Evolutionary conservation across 1,284 basidiomycete genomes (phyloP), one percentile per base, ranked within the genome.

Genomic region (Schizophyllum amplum): DNA sequence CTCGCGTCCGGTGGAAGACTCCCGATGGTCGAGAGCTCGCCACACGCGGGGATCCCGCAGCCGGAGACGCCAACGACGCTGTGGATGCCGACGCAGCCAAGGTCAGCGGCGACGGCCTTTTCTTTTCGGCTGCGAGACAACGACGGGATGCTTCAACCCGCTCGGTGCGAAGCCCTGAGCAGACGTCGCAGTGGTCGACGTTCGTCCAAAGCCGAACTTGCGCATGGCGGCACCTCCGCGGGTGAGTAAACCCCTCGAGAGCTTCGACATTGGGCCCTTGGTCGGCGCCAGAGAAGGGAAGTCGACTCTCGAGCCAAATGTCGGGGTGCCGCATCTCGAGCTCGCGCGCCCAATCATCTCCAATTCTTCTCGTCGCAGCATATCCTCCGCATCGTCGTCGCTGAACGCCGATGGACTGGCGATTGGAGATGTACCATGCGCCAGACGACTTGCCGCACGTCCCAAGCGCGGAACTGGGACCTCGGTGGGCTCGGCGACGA

Each of bases 401-500:
- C 46, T 33, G 17, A 56, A n/a, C n/a, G n/a, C 21, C 46, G 58
- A 49, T 49, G 7, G 33, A 51, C 47, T 24, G 58, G n/a, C 48
- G 46, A 52, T 54, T 22, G 54, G 47, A 24, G 63, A 57, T 15
- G 71, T 68, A 49, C 67, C 62, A 52, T 67, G 67, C 9, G 67
- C 61, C 24, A 69, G 68, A n/a, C 62, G 60, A 33, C 63, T 65
- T 4, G 65, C 64, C 17, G 66, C 63, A 13, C 65, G 55, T 24
- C 60, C 62, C 55, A 63, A 59, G 17, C 61, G 57, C 60, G 68
- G 62, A 15, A 65, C 55, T 0, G 82, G 80, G 22, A 84, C 74
- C 1, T 73, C 60, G 4, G 76, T 72, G 5, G 86, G 85, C 17
- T 82, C 75, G 20, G 86, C 86, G 46, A 83, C 75, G 57, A 89